Base-by-base conservation (phyloP, 345 rosid species). In the Linum lewisii region DNA sequence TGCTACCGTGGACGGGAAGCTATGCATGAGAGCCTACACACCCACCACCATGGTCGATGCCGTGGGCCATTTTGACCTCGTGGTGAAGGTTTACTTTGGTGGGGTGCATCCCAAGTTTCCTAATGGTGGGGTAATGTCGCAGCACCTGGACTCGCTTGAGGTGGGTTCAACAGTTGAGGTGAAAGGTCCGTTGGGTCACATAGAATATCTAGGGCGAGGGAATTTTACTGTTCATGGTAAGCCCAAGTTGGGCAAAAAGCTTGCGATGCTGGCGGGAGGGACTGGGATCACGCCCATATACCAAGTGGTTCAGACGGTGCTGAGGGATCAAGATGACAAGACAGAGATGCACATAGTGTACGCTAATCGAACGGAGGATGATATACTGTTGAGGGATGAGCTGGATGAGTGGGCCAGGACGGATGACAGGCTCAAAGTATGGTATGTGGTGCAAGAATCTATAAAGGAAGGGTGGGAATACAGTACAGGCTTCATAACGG, bases 141-240 rank as follows among this genome's bases (percentile, higher is more conserved):
- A 93, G 22, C 47, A 87, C 32, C 63, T 93, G 13, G 90, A 93
- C 65, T 85, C 95, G 0, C 69, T 89, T n/a, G 24, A 76, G 3
- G 19, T 93, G 4, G 97, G 91, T 21, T 69, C 95, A 0, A 5
- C 24, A 4, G 22, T 93, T 2, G 91, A 93, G 52, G 81, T 93
- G 24, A 93, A 87, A 73, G 99, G 97, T 63, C 99, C 99, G 0
- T 18, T 85, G 47, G 99, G 99, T n/a, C 92, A 89, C 73, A 82
- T 89, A 1, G 97, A 89, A 56, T 93, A 93, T 45, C 18, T 19
- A 15, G 92, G 95, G 0, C 72, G 79, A 1, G 97, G 99, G 13
- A 77, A 79, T 57, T 89, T 93, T 51, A 4, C 47, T 57, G 92
- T 84, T 14, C 88, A 82, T 15, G 88, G 97, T 23, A 83, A 85